phyloP scores from a whole-genome alignment of 1,284 basidiomycete species.

The Sporisorium reilianum region DNA sequence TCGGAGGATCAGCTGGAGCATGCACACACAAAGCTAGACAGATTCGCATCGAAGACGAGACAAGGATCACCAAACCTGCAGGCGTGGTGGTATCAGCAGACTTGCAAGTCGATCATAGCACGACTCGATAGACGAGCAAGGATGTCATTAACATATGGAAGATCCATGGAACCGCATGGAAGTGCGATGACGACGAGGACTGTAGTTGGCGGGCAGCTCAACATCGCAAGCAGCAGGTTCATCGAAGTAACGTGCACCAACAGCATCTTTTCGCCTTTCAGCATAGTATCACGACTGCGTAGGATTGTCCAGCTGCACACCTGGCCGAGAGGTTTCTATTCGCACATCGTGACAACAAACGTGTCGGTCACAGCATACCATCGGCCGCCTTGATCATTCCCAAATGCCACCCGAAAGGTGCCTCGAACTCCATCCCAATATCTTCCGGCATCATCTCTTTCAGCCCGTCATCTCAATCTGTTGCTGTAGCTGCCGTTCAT shows the following conservation, averaged over 20 bases:
- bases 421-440: not conserved
- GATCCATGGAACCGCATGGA: no score
- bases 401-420: not conserved
- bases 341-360: not conserved
- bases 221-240: not conserved
- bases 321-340: not conserved
- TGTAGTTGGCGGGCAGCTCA: not conserved
- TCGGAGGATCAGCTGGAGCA: not conserved
- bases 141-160: no score
- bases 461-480: not conserved
- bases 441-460: not conserved
- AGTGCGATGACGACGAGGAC: not conserved
- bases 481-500: slow-evolving; percentile 3
- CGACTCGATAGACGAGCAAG: not conserved
- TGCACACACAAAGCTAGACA: not conserved
- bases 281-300: not conserved
- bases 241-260: not conserved
- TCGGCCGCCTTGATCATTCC: not conserved
- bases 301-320: not conserved
- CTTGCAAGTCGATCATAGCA: not conserved
- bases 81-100: not conserved
- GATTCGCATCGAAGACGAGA: not conserved
- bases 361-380: not conserved
- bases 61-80: not conserved
- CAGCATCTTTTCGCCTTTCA: not conserved